Conservation (phyloP, 2,329 filamentous ascomycete genomes). For the Fusarium beomiforme region DNA sequence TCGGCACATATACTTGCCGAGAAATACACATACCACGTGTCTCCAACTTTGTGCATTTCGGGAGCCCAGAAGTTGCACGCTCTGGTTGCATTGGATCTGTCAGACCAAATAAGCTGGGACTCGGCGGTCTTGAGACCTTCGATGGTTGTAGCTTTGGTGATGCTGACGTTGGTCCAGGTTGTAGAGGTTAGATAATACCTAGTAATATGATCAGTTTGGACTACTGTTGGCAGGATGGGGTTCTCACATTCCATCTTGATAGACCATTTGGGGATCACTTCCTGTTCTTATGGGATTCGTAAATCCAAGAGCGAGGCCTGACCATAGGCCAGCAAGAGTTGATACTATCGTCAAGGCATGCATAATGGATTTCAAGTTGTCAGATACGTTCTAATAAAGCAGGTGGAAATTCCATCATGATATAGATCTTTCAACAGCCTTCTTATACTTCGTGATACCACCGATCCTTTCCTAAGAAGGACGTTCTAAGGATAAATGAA, state of each 20-base stretch:
- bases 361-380: background rate
- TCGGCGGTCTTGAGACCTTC: background rate
- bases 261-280: background rate
- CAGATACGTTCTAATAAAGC: too few species aligned
- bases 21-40: background rate
- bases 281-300: background rate
- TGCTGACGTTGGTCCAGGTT: background rate
- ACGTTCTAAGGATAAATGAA: too few species aligned
- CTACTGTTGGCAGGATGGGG: too few species aligned
- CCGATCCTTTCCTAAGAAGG: background rate
- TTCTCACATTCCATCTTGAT: background rate
- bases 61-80: slow-evolving; percentile 1
- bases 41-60: background rate
- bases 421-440: too few species aligned
- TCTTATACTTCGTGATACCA: background rate
- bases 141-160: background rate
- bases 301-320: background rate
- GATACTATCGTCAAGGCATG: background rate
- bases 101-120: background rate
- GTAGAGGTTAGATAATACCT: background rate
- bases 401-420: background rate
- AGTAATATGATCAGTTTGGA: background rate
- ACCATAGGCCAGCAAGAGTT: background rate
- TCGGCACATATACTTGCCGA: background rate
- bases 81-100: background rate